Conservation (phyloP, 108 stramenopile genomes). For the Parietichytrium sp. region DNA sequence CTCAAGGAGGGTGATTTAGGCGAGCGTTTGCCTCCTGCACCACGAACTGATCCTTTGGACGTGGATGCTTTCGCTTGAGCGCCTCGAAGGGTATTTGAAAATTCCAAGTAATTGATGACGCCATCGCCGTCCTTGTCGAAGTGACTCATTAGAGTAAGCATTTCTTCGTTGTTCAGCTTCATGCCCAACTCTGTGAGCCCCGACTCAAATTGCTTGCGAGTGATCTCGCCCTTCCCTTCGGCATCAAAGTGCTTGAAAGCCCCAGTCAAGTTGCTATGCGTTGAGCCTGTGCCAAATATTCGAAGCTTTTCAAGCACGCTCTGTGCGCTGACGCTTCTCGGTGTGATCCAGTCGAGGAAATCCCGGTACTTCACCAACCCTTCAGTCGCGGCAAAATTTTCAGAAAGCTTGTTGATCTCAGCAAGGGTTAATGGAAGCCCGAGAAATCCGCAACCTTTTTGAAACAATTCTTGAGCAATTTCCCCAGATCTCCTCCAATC, state of each 20-base stretch:
- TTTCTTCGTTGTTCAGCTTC: conserved; percentile 24
- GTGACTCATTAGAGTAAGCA: conserved; percentile 35
- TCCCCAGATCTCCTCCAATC: conserved; percentile 34
- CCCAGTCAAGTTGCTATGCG: neutral
- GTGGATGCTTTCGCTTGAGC: neutral
- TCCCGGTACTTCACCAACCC: neutral
- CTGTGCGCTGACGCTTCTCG: neutral
- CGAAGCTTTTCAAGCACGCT: neutral
- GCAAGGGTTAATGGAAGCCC: conserved; percentile 38
- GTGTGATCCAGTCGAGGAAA: neutral
- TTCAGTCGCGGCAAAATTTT: neutral
- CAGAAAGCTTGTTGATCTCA: conserved; percentile 22
- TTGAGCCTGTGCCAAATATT: neutral
- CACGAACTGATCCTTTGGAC: neutral
- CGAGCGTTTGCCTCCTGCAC: too few species aligned
- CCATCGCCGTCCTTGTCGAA: conserved; percentile 42
- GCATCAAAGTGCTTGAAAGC: conserved; percentile 8
- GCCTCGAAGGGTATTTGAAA: neutral
- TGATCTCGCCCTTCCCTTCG: conserved; percentile 13
- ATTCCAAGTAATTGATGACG: conserved; percentile 37
- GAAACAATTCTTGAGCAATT: neutral
- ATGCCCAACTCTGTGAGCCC: conserved; percentile 29
- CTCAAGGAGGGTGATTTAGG: neutral
- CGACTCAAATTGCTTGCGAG: conserved; percentile 36
- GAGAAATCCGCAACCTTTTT: neutral